Conservation (phyloP, 2,329 filamentous ascomycete species). For the Aspergillus carbonarius region DNA sequence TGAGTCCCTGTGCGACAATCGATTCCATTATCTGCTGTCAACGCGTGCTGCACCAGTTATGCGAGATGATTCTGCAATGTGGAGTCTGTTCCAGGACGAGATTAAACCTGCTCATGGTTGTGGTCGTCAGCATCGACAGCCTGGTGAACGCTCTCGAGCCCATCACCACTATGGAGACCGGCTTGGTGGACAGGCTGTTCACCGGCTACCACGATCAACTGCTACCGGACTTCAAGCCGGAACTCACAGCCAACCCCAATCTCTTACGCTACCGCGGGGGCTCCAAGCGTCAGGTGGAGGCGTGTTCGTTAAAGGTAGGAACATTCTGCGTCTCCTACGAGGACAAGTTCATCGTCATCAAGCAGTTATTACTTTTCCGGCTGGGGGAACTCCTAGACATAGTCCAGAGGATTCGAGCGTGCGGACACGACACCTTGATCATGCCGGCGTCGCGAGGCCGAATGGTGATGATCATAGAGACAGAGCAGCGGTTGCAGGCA, state of each 20-base stretch:
- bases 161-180: conserved; percentile 17
- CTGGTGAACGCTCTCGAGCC: conserved; percentile 27
- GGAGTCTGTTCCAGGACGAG: conserved; percentile 24
- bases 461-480: conserved; percentile 33
- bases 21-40: conserved; percentile 29
- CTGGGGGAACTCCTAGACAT: conserved; percentile 30
- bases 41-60: conserved; percentile 27
- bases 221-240: conserved; percentile 10
- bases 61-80: conserved; percentile 32
- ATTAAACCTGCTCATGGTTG: conserved; percentile 30
- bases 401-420: conserved; percentile 27
- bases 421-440: conserved; percentile 25
- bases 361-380: conserved; percentile 26
- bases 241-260: not conserved
- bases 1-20: conserved; percentile 21
- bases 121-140: conserved; percentile 32
- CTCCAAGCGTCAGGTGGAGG: conserved; percentile 24
- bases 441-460: conserved; percentile 22
- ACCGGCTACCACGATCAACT: conserved; percentile 11
- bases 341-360: conserved; percentile 29
- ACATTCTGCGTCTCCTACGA: conserved; percentile 26
- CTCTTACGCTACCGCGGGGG: conserved; percentile 2
- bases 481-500: conserved; percentile 29
- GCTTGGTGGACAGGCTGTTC: conserved; percentile 14
- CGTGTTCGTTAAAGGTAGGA: conserved; percentile 28